These are phyloP conservation scores for Nicotiana tabacum DNA, from an alignment of 257 asterid species.

Conservation along the genomic window DNA sequence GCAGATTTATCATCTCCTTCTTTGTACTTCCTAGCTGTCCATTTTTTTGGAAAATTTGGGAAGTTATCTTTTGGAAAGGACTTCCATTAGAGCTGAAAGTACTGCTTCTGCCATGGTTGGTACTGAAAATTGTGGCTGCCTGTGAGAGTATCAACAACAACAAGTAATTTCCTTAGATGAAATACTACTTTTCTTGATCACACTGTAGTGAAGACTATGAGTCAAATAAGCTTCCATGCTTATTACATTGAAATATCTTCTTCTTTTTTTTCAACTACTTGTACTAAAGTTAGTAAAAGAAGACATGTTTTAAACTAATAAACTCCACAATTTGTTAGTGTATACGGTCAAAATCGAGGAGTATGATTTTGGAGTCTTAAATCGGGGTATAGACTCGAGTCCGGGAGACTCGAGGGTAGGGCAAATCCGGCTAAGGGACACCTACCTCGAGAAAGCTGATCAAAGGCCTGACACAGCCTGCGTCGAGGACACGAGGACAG, in stretches of 20 bases:
- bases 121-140: background rate
- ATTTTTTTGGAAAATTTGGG: background rate
- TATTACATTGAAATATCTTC: background rate
- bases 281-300: no score
- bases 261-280: no score
- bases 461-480: no score
- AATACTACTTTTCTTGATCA: background rate
- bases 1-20: constrained; percentile 7
- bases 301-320: no score
- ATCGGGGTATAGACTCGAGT: no score
- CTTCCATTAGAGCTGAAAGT: constrained; percentile 7
- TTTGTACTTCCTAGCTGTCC: background rate
- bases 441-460: no score
- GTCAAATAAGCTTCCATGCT: background rate
- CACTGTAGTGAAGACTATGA: background rate
- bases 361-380: no score
- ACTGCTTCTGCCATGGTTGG: background rate
- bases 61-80: constrained; percentile 1
- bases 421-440: no score
- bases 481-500: no score
- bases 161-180: background rate
- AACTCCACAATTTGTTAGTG: no score
- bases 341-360: no score
- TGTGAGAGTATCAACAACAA: background rate
- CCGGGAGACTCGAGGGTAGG: no score